Base-by-base conservation (phyloP, 164 flowering plant species). In the Hamamelis virginiana region DNA sequence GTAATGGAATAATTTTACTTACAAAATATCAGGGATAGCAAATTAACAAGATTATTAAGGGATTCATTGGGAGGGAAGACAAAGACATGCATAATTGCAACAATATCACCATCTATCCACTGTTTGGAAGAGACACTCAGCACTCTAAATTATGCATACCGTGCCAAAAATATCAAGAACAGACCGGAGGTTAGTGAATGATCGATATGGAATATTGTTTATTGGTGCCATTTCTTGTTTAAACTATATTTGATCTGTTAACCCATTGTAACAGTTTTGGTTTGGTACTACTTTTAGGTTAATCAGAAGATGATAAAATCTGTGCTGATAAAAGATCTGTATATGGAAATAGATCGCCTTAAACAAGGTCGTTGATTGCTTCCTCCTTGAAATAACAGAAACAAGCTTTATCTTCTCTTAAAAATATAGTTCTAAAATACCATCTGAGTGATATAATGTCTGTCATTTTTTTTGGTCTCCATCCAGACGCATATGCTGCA, bases 221-320 rank as follows among this genome's bases (percentile, higher is more conserved):
- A 6, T 33, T 25, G 16, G 25, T 15, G 26, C 14, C 26, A 57
- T 57, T n/a, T 46, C 45, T 21, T 65, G 45, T 45, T 45, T 33
- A 33, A 33, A 33, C 41, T 33, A 33, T 1, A 66, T 21, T 26
- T 4, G n/a, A n/a, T n/a, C 43, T 50, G 69, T 16, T 26, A 41
- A 38, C 22, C 41, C 23, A 25, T 0, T 61, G 46, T 48, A 71
- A 68, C 63, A 43, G 26, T 53, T 67, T 23, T 19, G 38, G 38
- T 38, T 74, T 62, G 10, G 76, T 53, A n/a, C 56, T 62, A 63
- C 41, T 74, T 68, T 62, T 89, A 96, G 99, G 77, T 96, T 47
- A 93, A 96, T 73, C 99, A 96, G 83, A 96, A 96, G 87, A 93
- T 89, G 96, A 91, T 93, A 97, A 96, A 96, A 82, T 90, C 95